Evolutionary conservation across 129 eudicot species (phyloP).

Genomic region (Rutidosis leptorrhynchoides): DNA sequence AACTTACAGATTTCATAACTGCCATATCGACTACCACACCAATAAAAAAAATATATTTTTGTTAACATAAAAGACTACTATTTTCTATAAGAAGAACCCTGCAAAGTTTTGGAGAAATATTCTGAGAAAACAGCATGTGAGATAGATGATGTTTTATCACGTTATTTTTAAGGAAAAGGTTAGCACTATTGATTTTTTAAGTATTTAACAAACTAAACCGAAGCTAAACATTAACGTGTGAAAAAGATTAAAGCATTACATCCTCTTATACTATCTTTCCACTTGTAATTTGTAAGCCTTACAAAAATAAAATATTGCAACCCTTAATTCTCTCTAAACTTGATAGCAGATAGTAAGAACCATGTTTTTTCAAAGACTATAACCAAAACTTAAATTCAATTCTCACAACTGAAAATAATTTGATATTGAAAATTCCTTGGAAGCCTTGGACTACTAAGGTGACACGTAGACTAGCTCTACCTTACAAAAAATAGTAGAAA

Average conservation of each 20-base stretch:
- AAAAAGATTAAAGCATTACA: not conserved
- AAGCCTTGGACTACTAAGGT: not conserved
- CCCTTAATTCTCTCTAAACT: not conserved
- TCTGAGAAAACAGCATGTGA: conserved; percentile 78
- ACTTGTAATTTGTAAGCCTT: not conserved
- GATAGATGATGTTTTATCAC: conserved; percentile 3
- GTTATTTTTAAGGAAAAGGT: too few relatives aligned
- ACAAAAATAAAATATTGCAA: not conserved
- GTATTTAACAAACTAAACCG: not conserved
- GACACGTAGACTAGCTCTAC: not conserved
- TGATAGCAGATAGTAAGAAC: not conserved
- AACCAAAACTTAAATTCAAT: not conserved
- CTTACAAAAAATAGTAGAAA: not conserved
- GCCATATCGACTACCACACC: not conserved
- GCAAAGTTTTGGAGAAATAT: not conserved
- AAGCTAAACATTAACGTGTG: not conserved
- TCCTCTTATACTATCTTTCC: not conserved
- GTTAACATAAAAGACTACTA: not conserved
- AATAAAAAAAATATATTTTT: not conserved
- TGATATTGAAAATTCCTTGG: not conserved
- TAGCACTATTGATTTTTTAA: too few relatives aligned
- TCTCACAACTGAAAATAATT: not conserved
- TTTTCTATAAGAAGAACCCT: not conserved
- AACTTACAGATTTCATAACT: not conserved
- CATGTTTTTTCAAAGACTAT: not conserved